A percentile compares a stretch with the other conserved stretches of the same genome.
These are phyloP conservation scores for Pascua guehoae DNA, from an alignment of 1,284 basidiomycete species.

Conservation along the genomic window DNA sequence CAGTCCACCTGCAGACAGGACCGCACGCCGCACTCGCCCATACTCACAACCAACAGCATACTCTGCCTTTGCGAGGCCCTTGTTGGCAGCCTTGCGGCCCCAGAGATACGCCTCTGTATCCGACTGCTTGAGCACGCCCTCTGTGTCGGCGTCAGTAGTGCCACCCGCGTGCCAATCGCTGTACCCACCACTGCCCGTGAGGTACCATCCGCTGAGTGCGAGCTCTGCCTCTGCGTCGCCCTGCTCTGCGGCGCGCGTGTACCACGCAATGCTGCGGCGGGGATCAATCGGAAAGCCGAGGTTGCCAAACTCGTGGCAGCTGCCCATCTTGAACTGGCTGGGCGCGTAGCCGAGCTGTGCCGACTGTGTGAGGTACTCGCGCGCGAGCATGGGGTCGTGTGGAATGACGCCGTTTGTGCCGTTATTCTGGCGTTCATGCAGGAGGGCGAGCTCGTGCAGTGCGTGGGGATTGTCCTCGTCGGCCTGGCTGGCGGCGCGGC, in stretches of 20 bases:
- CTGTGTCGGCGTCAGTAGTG: slow-evolving; percentile 41
- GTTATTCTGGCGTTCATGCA: slow-evolving; percentile 67
- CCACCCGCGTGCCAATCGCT: slow-evolving; percentile 17
- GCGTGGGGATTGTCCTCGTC: slow-evolving; percentile 99
- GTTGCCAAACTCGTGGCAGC: slow-evolving; percentile 89
- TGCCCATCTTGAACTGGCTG: slow-evolving; percentile 90
- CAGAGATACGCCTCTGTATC: slow-evolving; percentile 97
- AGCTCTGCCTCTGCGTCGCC: slow-evolving; percentile 92
- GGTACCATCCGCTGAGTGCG: slow-evolving; percentile 94
- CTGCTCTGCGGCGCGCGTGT: slow-evolving; percentile 94
- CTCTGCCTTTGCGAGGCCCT: slow-evolving; percentile 87
- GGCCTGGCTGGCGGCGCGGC: slow-evolving; percentile 91
- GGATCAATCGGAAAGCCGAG: slow-evolving; percentile 91
- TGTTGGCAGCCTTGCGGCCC: slow-evolving; percentile 89
- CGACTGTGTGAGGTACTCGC: slow-evolving; percentile 84
- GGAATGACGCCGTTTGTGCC: slow-evolving; percentile 33
- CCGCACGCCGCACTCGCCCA: neutral
- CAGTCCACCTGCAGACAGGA: too few relatives aligned
- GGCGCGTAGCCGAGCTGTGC: slow-evolving; percentile 91
- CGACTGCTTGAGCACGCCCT: slow-evolving; percentile 93
- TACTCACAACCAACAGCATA: slow-evolving; percentile 79
- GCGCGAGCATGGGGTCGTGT: slow-evolving; percentile 62
- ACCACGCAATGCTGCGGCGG: slow-evolving; percentile 91
- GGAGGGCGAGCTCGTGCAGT: slow-evolving; percentile 87
- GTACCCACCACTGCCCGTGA: slow-evolving; percentile 64